Conservation (phyloP, 106 monocot genomes). For the Allium cepa region DNA sequence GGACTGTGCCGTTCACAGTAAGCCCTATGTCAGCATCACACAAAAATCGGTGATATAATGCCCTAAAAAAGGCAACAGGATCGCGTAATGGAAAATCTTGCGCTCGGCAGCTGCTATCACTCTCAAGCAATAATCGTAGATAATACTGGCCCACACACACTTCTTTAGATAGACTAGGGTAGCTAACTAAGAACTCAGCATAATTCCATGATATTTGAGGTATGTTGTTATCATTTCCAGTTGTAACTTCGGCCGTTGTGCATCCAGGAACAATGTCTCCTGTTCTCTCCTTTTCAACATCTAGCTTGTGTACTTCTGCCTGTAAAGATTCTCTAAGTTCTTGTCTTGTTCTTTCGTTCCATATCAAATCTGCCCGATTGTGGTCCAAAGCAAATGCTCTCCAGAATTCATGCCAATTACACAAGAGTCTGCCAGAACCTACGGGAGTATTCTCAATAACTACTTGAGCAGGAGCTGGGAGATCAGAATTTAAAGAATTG, state of each 20-base stretch:
- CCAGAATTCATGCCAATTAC: slow-evolving; percentile 98
- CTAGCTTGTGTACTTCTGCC: slow-evolving; percentile 96
- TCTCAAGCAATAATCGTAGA: slow-evolving; percentile 83
- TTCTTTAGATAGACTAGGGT: slow-evolving; percentile 96
- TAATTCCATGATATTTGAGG: slow-evolving; percentile 96
- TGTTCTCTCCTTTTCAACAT: slow-evolving; percentile 95
- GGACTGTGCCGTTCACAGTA: slow-evolving; percentile 90
- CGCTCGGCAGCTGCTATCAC: slow-evolving; percentile 58
- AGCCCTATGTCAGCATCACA: slow-evolving; percentile 97
- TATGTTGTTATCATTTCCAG: slow-evolving; percentile 33
- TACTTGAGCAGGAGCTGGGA: slow-evolving; percentile 89
- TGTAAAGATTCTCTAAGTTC: slow-evolving; percentile 85
- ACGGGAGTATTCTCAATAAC: slow-evolving; percentile 88
- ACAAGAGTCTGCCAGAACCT: slow-evolving; percentile 88
- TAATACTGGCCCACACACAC: slow-evolving; percentile 99
- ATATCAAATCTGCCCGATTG: slow-evolving; percentile 95
- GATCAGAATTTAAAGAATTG: slow-evolving; percentile 45
- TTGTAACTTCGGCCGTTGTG: slow-evolving; percentile 29
- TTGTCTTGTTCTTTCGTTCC: slow-evolving; percentile 98
- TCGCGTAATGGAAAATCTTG: slow-evolving; percentile 95
- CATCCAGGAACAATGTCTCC: slow-evolving; percentile 87
- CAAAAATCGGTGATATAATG: slow-evolving; percentile 93
- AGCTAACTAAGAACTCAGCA: slow-evolving; percentile 80
- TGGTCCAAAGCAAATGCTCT: slow-evolving; percentile 92
- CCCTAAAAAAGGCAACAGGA: slow-evolving; percentile 90